These are phyloP conservation scores for Hexamita inflata DNA, from an alignment of 208 protist species.

Conservation along the genomic window DNA sequence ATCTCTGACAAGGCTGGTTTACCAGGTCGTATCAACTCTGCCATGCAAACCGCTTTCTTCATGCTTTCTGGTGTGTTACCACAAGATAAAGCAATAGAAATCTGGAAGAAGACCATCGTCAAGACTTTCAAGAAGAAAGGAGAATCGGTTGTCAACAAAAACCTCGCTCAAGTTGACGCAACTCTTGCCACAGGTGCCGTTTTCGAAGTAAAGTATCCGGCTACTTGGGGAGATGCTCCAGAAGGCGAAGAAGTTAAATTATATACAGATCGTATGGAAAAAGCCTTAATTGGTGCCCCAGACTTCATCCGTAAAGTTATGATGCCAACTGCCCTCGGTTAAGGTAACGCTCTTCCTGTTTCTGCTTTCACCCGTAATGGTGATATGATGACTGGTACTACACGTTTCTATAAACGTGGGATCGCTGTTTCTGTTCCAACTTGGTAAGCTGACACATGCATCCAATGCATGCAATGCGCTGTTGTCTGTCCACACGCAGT, in stretches of 20 bases:
- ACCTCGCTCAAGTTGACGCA: slow-evolving; percentile 42
- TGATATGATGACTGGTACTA: slow-evolving; percentile 27
- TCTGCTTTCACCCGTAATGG: neutral
- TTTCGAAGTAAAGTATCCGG: slow-evolving; percentile 31
- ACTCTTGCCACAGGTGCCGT: slow-evolving; percentile 16
- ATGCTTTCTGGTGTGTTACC: slow-evolving; percentile 48
- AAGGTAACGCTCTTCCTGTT: slow-evolving; percentile 6
- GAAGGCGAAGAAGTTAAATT: neutral
- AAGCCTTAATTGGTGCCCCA: neutral
- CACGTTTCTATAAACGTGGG: slow-evolving; percentile 51
- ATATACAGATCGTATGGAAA: neutral
- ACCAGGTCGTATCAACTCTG: slow-evolving; percentile 52
- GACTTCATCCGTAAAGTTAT: slow-evolving; percentile 30
- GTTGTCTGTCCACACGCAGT: slow-evolving; percentile 58
- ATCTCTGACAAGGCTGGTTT: slow-evolving; percentile 45
- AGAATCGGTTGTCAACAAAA: slow-evolving; percentile 46
- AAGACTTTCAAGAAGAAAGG: slow-evolving; percentile 54
- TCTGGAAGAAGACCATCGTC: slow-evolving; percentile 49
- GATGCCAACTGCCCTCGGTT: neutral
- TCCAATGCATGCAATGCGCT: slow-evolving; percentile 57
- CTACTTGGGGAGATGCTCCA: slow-evolving; percentile 26
- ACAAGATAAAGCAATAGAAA: slow-evolving; percentile 45
- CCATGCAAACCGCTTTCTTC: slow-evolving; percentile 61
- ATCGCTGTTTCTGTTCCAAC: slow-evolving; percentile 48
- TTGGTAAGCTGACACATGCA: slow-evolving; percentile 54